Conservation (phyloP, 2,329 filamentous ascomycete genomes). For the Cladosporium oxysporum region DNA sequence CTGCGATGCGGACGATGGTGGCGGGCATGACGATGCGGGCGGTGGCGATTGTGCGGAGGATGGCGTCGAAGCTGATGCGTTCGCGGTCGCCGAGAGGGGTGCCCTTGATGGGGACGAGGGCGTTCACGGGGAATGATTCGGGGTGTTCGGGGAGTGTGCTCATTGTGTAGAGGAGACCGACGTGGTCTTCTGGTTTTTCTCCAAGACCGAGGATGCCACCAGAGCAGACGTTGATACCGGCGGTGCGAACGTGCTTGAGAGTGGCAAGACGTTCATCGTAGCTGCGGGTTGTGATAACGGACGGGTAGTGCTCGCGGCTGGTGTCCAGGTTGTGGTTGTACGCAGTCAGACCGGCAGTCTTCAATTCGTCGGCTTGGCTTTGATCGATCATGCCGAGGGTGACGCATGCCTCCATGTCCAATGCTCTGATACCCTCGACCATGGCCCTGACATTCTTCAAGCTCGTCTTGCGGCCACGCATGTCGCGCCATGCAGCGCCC, state of each 20-base stretch:
- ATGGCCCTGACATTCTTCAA: constrained; percentile 83
- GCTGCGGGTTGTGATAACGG: constrained; percentile 78
- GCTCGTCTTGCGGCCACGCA: constrained; percentile 83
- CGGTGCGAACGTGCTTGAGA: constrained; percentile 75
- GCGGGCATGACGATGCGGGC: constrained; percentile 79
- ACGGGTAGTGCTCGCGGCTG: constrained; percentile 83
- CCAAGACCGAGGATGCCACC: constrained; percentile 86
- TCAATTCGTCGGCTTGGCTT: constrained; percentile 69
- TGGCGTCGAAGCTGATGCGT: constrained; percentile 72
- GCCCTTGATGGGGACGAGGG: constrained; percentile 85
- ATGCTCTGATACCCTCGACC: constrained; percentile 74
- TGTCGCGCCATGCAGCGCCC: constrained; percentile 92
- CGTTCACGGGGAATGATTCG: constrained; percentile 89
- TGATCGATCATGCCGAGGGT: constrained; percentile 88
- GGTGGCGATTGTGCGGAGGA: constrained; percentile 81
- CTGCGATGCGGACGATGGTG: constrained; percentile 84
- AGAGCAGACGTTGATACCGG: constrained; percentile 86
- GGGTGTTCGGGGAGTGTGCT: constrained; percentile 79
- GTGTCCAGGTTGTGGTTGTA: constrained; percentile 97
- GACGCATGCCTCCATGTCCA: constrained; percentile 93
- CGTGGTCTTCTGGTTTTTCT: constrained; percentile 74
- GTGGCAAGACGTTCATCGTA: constrained; percentile 87
- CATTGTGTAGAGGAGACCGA: constrained; percentile 81
- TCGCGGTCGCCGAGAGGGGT: constrained; percentile 76
- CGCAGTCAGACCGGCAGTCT: constrained; percentile 79